These are phyloP conservation scores for Lepiota brunneoincarnata DNA, from an alignment of 768 basidiomycete genomes.

Conservation along the genomic window DNA sequence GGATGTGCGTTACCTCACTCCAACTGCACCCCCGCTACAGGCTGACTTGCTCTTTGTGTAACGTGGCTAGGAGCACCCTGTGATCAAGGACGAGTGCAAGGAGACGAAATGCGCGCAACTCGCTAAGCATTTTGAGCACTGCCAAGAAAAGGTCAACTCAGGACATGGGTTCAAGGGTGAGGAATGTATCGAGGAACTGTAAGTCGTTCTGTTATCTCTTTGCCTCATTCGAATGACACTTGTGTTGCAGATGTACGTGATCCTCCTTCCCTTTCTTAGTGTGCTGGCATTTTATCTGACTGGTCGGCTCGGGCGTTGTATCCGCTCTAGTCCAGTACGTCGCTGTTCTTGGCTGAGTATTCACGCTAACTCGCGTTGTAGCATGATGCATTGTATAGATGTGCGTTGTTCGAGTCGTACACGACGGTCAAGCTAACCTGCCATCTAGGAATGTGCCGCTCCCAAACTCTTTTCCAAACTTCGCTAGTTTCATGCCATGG, in stretches of 20 bases:
- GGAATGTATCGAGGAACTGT: conserved; percentile 93
- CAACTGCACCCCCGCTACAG: neutral
- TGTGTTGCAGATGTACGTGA: conserved; percentile 29
- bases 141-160: conserved; percentile 80
- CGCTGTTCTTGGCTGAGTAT: neutral
- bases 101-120: conserved; percentile 62
- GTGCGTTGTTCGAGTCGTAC: conserved; percentile 42
- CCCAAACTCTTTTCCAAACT: conserved; percentile 85
- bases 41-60: neutral
- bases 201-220: conserved; percentile 31
- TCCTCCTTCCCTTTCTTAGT: neutral
- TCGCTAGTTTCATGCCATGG: conserved; percentile 30
- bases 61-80: conserved; percentile 55
- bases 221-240: conserved; percentile 11
- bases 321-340: conserved; percentile 63
- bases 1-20: conserved; percentile 56
- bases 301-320: neutral
- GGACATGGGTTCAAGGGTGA: conserved; percentile 88
- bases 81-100: conserved; percentile 75
- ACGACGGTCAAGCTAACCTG: conserved; percentile 37
- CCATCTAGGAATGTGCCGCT: conserved; percentile 48
- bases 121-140: conserved; percentile 85
- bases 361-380: conserved; percentile 24
- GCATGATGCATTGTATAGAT: conserved; percentile 93
- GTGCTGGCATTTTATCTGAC: conserved; percentile 17